Percentiles rank a stretch among this genome's conserved stretches.
These are phyloP conservation scores for Anisodus tanguticus DNA, from an alignment of 257 asterid species.

Conservation along the genomic window DNA sequence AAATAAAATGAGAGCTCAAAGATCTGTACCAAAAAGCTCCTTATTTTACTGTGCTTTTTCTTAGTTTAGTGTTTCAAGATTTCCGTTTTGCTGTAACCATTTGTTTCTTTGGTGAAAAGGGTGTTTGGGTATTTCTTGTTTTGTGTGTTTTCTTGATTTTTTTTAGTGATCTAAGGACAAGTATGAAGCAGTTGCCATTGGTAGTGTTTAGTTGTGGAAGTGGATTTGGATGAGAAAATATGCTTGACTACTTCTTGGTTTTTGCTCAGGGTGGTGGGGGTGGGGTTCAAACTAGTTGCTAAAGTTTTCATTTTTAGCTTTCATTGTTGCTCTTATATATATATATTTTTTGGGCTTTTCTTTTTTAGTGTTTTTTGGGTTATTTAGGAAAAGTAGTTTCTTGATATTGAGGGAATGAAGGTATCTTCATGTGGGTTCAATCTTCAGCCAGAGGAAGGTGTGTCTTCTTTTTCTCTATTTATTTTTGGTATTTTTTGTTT, in stretches of 20 bases:
- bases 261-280: slow-evolving; percentile 46
- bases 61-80: slow-evolving; percentile 52
- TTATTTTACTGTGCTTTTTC: slow-evolving; percentile 48
- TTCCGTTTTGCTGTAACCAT: slow-evolving; percentile 33
- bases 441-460: slow-evolving; percentile 82
- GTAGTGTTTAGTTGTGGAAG: slow-evolving; percentile 41
- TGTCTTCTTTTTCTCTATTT: neutral
- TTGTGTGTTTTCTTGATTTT: slow-evolving; percentile 9
- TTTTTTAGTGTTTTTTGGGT: neutral
- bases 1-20: neutral
- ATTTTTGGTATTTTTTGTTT: slow-evolving; percentile 5
- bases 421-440: slow-evolving; percentile 62
- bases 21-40: slow-evolving; percentile 52
- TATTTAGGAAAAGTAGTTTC: slow-evolving; percentile 27
- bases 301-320: slow-evolving; percentile 17
- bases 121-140: slow-evolving; percentile 28
- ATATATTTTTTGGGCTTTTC: slow-evolving; percentile 10
- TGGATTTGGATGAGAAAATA: slow-evolving; percentile 48
- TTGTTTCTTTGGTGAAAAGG: slow-evolving; percentile 21
- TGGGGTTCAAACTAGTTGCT: slow-evolving; percentile 35
- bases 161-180: slow-evolving; percentile 34
- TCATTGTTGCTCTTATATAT: slow-evolving; percentile 5
- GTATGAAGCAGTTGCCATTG: slow-evolving; percentile 35
- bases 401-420: slow-evolving; percentile 61
- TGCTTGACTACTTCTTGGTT: slow-evolving; percentile 41